A percentile compares a stretch with the other conserved stretches of the same genome.
These are phyloP conservation scores for Saturnispora sanitii DNA, from an alignment of 805 yeast species.

Conservation along the genomic window DNA sequence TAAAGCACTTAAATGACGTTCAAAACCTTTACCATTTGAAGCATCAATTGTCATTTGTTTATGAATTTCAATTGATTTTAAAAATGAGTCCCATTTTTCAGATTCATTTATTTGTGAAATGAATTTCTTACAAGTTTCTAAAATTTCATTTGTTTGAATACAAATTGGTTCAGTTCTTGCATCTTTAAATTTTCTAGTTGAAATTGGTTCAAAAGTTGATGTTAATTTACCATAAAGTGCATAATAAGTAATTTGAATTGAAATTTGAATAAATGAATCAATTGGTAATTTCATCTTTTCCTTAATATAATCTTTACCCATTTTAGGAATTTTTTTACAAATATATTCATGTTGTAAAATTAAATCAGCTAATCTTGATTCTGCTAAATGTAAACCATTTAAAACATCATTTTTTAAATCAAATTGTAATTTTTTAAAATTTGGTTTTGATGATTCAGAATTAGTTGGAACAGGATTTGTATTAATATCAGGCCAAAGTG, in stretches of 20 bases:
- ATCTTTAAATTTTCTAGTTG: conserved; percentile 58
- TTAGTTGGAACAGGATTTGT: conserved; percentile 26
- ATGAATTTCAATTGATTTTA: conserved; percentile 44
- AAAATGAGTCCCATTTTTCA: conserved; percentile 41
- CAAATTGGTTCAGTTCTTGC: conserved; percentile 64
- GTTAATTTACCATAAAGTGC: conserved; percentile 43
- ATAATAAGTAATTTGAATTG: conserved; percentile 44
- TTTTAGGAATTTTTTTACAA: conserved; percentile 23
- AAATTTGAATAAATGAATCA: conserved; percentile 43
- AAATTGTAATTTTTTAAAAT: conserved; percentile 25
- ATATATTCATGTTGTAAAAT: conserved; percentile 49
- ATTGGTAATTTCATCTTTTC: conserved; percentile 34
- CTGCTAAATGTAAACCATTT: conserved; percentile 43
- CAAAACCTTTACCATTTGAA: conserved; percentile 58
- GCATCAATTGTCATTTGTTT: conserved; percentile 39
- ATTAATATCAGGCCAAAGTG: conserved; percentile 38
- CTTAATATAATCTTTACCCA: conserved; percentile 28
- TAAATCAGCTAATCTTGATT: conserved; percentile 48
- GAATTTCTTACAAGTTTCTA: conserved; percentile 49
- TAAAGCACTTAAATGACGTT: conserved; percentile 59
- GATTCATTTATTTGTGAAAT: conserved; percentile 42
- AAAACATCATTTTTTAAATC: conserved; percentile 36
- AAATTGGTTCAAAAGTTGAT: conserved; percentile 37
- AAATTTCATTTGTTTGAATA: conserved; percentile 45
- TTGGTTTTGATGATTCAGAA: conserved; percentile 34